phyloP scores from a whole-genome alignment of 169 alveolate species.

The Cytauxzoon felis region DNA sequence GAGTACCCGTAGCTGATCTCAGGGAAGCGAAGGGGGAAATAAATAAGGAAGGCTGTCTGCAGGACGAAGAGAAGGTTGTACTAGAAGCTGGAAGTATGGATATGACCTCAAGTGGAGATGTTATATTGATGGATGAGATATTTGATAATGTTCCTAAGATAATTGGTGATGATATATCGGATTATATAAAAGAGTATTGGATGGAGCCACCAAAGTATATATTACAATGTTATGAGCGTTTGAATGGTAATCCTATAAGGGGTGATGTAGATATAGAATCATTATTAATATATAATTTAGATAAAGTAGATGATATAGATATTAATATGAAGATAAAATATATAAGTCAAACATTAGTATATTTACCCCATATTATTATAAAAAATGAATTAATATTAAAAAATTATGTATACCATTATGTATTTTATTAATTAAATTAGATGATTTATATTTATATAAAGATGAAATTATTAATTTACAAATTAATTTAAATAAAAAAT shows the following conservation, averaged over 20 bases:
- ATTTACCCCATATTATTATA: constrained; percentile 20
- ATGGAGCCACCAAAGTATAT: constrained; percentile 56
- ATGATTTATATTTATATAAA: constrained; percentile 28
- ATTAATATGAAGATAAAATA: not conserved
- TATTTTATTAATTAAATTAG: constrained; percentile 17
- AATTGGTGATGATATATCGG: not conserved
- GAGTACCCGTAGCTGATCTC: not conserved
- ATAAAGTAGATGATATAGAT: constrained; percentile 8
- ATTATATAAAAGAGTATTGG: constrained; percentile 5
- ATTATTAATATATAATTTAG: constrained; percentile 10
- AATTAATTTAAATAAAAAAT: not conserved
- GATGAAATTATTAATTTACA: not conserved
- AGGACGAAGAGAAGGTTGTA: too few relatives aligned
- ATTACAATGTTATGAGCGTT: constrained; percentile 56
- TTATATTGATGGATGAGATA: constrained; percentile 7
- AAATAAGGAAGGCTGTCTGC: too few relatives aligned
- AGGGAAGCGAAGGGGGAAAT: not conserved
- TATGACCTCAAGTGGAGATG: not conserved
- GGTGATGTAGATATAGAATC: constrained; percentile 39
- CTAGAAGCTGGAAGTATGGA: not conserved
- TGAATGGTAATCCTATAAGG: constrained; percentile 28
- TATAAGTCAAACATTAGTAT: constrained; percentile 38
- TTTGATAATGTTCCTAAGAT: constrained; percentile 29
- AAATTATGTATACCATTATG: constrained; percentile 35
- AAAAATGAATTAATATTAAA: constrained; percentile 35